phyloP scores from a whole-genome alignment of 306 rosid species.

The Acacia acuminata region DNA sequence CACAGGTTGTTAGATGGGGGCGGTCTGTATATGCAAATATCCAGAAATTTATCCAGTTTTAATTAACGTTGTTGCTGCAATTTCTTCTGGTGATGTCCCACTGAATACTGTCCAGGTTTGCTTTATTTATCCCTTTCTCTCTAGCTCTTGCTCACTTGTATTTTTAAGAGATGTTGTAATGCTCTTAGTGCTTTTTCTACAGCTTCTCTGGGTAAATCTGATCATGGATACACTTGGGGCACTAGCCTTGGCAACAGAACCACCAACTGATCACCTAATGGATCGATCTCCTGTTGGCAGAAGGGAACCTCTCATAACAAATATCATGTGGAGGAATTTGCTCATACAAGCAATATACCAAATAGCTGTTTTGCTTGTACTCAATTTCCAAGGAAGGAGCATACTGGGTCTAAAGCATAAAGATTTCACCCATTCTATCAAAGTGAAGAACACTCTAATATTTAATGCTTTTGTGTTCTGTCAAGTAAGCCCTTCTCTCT shows the following conservation, averaged over 20 bases:
- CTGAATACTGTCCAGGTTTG: constrained; percentile 96
- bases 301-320: constrained; percentile 89
- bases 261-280: constrained; percentile 95
- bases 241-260: constrained; percentile 94
- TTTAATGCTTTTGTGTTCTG: constrained; percentile 94
- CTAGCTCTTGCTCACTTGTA: constrained; percentile 16
- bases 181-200: constrained; percentile 29
- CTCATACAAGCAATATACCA: constrained; percentile 90
- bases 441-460: constrained; percentile 84
- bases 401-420: constrained; percentile 50
- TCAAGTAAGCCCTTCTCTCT: constrained; percentile 60
- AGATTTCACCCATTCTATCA: constrained; percentile 33
- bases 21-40: constrained; percentile 95
- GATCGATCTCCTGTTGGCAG: constrained; percentile 79
- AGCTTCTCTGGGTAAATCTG: constrained; percentile 99
- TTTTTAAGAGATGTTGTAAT: constrained; percentile 22
- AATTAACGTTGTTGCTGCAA: constrained; percentile 85
- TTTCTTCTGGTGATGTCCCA: constrained; percentile 87
- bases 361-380: constrained; percentile 70
- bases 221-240: constrained; percentile 99
- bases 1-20: constrained; percentile 97
- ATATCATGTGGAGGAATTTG: constrained; percentile 96
- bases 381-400: constrained; percentile 66
- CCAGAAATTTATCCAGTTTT: constrained; percentile 97
- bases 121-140: constrained; percentile 18